Conservation (phyloP, 768 basidiomycete species). For the Phaeotremella skinneri region DNA sequence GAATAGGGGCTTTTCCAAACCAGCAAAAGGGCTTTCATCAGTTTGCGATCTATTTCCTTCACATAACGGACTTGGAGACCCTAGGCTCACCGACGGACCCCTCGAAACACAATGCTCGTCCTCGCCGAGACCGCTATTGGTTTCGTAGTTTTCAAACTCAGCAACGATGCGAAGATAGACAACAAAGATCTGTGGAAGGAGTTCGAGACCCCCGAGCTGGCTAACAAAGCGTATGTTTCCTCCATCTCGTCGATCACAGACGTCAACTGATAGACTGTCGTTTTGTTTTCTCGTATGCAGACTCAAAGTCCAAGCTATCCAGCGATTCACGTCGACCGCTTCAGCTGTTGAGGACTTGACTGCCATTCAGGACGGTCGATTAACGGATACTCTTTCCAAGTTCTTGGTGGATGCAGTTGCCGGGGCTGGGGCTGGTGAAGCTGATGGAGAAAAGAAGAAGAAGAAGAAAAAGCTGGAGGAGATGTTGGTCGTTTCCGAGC, state of each 20-base stretch:
- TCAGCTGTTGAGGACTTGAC: conserved; percentile 96
- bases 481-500: conserved; percentile 74
- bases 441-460: conserved; percentile 60
- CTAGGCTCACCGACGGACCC: background rate
- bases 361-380: conserved; percentile 83
- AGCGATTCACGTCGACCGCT: conserved; percentile 94
- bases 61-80: too few species aligned
- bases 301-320: conserved; percentile 88
- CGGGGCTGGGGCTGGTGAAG: conserved; percentile 57
- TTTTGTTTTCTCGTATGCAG: conserved; percentile 54
- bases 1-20: too few species aligned
- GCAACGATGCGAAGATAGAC: conserved; percentile 80
- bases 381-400: conserved; percentile 88
- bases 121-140: conserved; percentile 73
- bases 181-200: conserved; percentile 84
- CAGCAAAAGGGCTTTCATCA: too few species aligned
- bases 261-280: background rate
- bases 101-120: conserved; percentile 74
- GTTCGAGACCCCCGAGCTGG: conserved; percentile 87
- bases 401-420: conserved; percentile 61
- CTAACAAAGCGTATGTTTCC: conserved; percentile 77
- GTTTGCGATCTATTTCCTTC: too few species aligned
- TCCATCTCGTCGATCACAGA: background rate
- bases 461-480: conserved; percentile 80
- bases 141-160: conserved; percentile 96